Base-by-base conservation (phyloP, 2,329 filamentous ascomycete genomes). In the Talaromyces sp. region DNA sequence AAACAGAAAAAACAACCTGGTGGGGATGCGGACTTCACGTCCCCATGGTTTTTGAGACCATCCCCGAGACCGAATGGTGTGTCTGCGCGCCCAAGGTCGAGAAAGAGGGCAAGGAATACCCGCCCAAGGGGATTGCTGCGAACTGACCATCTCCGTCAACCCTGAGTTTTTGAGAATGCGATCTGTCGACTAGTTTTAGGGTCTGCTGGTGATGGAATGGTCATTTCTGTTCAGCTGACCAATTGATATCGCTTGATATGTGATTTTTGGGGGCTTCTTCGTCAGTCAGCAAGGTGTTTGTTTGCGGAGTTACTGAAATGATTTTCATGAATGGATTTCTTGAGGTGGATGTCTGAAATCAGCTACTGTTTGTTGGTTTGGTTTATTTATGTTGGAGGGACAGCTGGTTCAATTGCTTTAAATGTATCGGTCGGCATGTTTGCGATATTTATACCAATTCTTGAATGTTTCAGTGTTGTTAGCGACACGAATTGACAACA, bases 1-100 rank as follows among this genome's bases (percentile, higher is more conserved):
- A 47, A 47, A 47, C 44, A 66, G 64, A 66, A 47, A 66, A 64
- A 58, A 36, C 59, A 22, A 66, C 59, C 60, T 66, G 63, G 65
- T 64, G 59, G 57, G 65, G 65, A 30, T 65, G 65, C 55, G 63
- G 63, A 27, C 57, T 58, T 10, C 65, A 66, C 42, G 60, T 65
- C 47, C 60, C 63, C 22, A 60, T 55, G 61, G 65, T 64, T 27
- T 60, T 66, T 25, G 65, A 65, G 42, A n/a, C 55, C 15, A 52
- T 65, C 39, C 63, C 61, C 8, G 51, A 62, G 17, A 19, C 57
- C n/a, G 57, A 66, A 10, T 61, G 63, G 56, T 65, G 65, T 53
- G 39, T 49, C 25, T 66, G 65, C 33, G 19, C 39, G 15, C 63
- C 65, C 27, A 61, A 57, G 13, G 54, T 66, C 27, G 56, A 65